A percentile compares a stretch with the other conserved stretches of the same genome.
These are phyloP conservation scores for Cryphonectria japonica DNA, from an alignment of 2,329 filamentous ascomycete genomes.

Conservation along the genomic window DNA sequence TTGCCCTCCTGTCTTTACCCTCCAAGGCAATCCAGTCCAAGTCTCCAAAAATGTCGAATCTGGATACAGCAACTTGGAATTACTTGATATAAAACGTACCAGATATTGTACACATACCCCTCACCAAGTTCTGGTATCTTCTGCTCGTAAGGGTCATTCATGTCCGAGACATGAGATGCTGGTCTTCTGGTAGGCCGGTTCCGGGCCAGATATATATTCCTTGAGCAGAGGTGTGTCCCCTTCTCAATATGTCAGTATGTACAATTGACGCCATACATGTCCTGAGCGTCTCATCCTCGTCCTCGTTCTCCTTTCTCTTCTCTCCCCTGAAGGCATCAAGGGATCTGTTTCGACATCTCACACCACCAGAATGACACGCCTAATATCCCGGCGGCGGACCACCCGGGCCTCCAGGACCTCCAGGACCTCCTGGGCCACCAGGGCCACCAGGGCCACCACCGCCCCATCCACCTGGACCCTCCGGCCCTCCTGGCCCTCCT, in stretches of 20 bases:
- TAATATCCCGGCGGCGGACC: slow-evolving; percentile 10
- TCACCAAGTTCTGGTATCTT: neutral
- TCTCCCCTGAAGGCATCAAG: neutral
- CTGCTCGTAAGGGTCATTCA: neutral
- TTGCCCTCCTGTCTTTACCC: too few species aligned
- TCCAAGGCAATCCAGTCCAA: neutral
- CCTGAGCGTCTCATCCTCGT: neutral
- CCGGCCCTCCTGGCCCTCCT: neutral
- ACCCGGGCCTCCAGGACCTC: slow-evolving; percentile 13
- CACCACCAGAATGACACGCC: neutral
- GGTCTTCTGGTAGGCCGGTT: neutral
- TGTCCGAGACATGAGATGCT: neutral
- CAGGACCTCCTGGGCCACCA: slow-evolving; percentile 10
- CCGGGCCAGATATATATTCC: neutral
- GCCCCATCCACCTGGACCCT: slow-evolving; percentile 7
- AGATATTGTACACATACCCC: neutral
- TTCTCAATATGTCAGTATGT: neutral
- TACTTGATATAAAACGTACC: neutral
- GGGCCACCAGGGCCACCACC: slow-evolving; percentile 7
- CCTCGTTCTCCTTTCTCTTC: neutral
- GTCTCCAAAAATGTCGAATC: neutral
- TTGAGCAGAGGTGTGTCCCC: neutral
- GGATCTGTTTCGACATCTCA: neutral
- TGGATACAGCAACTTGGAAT: too few species aligned
- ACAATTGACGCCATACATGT: neutral